Conservation (phyloP, 257 asterid species). For the Ilex asprella region DNA sequence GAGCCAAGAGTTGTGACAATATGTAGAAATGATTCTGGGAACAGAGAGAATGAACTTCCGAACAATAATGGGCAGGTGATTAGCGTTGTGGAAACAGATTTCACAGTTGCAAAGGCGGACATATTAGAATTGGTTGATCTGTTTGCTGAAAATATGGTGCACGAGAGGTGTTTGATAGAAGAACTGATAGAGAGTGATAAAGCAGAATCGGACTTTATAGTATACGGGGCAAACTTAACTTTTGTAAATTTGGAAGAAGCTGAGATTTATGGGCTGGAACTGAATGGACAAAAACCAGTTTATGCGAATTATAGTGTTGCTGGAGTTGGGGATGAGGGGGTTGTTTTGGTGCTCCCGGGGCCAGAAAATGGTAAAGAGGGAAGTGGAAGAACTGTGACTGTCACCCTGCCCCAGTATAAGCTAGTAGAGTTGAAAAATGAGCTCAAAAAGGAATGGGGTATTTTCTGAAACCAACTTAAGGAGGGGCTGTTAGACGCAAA, state of each 20-base stretch:
- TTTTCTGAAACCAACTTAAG: constrained; percentile 7
- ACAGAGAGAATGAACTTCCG: not conserved
- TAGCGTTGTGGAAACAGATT: constrained; percentile 34
- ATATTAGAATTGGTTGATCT: constrained; percentile 24
- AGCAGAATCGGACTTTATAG: constrained; percentile 25
- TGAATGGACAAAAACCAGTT: constrained; percentile 36
- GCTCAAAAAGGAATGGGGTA: constrained; percentile 31
- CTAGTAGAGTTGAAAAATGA: constrained; percentile 34
- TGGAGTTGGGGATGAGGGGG: constrained; percentile 69
- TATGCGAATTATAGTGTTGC: constrained; percentile 30
- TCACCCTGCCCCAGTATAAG: constrained; percentile 37
- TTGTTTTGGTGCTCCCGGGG: constrained; percentile 41
- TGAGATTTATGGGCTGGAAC: constrained; percentile 35
- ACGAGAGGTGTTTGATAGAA: constrained; percentile 34
- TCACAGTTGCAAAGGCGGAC: constrained; percentile 16
- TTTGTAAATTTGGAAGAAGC: constrained; percentile 47
- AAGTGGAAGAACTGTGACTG: constrained; percentile 32
- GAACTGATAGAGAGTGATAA: constrained; percentile 20
- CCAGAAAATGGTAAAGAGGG: constrained; percentile 11
- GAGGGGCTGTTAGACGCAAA: too few species aligned
- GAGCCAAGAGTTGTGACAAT: constrained; percentile 36
- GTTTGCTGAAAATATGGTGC: constrained; percentile 26
- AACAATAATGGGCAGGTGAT: constrained; percentile 27
- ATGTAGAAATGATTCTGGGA: constrained; percentile 7
- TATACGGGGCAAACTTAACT: constrained; percentile 61